Percentiles rank a stretch among this genome's conserved stretches.
Evolutionary conservation across 495 filamentous ascomycete species (phyloP).

Genomic region (Penicillium paxilli): DNA sequence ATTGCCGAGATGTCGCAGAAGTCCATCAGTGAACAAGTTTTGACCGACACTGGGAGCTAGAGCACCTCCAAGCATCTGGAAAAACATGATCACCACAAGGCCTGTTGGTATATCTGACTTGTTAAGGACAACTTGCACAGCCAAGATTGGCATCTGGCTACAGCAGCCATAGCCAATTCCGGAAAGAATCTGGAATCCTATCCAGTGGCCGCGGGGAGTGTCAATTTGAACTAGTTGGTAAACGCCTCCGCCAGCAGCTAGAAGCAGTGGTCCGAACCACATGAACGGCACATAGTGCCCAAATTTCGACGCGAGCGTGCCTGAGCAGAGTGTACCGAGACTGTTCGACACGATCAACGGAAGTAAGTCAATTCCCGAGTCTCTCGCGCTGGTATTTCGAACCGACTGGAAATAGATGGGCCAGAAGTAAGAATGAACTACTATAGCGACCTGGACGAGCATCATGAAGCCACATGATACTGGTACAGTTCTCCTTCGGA

Average conservation of each 20-base stretch:
- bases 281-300: slow-evolving; percentile 10
- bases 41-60: slow-evolving; percentile 57
- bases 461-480: slow-evolving; percentile 5
- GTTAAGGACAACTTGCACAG: slow-evolving; percentile 27
- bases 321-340: slow-evolving; percentile 25
- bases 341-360: slow-evolving; percentile 62
- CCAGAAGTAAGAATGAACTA: slow-evolving; percentile 25
- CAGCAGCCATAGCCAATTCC: slow-evolving; percentile 30
- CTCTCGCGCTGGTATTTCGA: slow-evolving; percentile 56
- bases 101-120: slow-evolving; percentile 25
- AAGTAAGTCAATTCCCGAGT: slow-evolving; percentile 66
- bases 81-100: slow-evolving; percentile 40
- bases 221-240: slow-evolving; percentile 46
- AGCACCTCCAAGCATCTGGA: slow-evolving; percentile 55
- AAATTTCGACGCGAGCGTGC: neutral
- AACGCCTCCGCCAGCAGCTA: slow-evolving; percentile 48
- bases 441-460: slow-evolving; percentile 4
- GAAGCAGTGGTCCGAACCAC: slow-evolving; percentile 11
- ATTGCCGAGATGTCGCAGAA: slow-evolving; percentile 4
- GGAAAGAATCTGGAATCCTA: slow-evolving; percentile 31
- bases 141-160: slow-evolving; percentile 30
- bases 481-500: slow-evolving; percentile 1
- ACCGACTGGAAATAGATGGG: slow-evolving; percentile 81
- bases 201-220: slow-evolving; percentile 46
- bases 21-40: slow-evolving; percentile 33